Evolutionary conservation across 495 filamentous ascomycete species (phyloP).

Genomic region (Neurospora sp.): DNA sequence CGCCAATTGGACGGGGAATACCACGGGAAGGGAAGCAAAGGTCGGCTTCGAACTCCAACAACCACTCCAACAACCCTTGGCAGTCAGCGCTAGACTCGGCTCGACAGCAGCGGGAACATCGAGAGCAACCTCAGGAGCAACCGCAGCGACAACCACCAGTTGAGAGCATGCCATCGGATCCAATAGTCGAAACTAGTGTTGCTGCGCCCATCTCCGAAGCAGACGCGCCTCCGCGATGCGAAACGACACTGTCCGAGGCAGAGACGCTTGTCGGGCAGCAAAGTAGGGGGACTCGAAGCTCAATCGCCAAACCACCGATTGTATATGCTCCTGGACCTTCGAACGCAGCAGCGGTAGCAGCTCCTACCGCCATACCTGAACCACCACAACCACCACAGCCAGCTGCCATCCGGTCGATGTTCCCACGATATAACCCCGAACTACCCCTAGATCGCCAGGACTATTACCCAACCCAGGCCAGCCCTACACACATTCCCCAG

Average conservation of each 20-base stretch:
- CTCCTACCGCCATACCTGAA: slow-evolving; percentile 13
- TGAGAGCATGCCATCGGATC: slow-evolving; percentile 14
- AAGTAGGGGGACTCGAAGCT: slow-evolving; percentile 36
- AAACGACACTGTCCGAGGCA: slow-evolving; percentile 41
- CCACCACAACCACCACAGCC: slow-evolving; percentile 11
- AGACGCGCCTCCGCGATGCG: slow-evolving; percentile 32
- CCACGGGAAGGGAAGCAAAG: slow-evolving; percentile 27
- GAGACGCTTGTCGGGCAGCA: slow-evolving; percentile 39
- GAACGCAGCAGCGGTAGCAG: neutral
- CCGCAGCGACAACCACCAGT: slow-evolving; percentile 1
- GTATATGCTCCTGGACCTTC: slow-evolving; percentile 19
- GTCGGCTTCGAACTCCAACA: slow-evolving; percentile 3
- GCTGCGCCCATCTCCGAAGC: slow-evolving; percentile 16
- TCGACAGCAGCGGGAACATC: slow-evolving; percentile 5
- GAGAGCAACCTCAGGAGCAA: slow-evolving; percentile 5
- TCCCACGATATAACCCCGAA: slow-evolving; percentile 72
- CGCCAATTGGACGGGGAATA: slow-evolving; percentile 16
- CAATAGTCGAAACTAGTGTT: slow-evolving; percentile 18
- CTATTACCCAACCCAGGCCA: slow-evolving; percentile 53
- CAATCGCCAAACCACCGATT: slow-evolving; percentile 37
- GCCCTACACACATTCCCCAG: slow-evolving; percentile 43
- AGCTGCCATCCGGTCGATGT: slow-evolving; percentile 48
- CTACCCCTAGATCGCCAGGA: slow-evolving; percentile 56
- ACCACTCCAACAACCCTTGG: slow-evolving; percentile 21
- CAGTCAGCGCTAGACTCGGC: slow-evolving; percentile 20